A percentile compares a stretch with the other conserved stretches of the same genome.
phyloP scores from a whole-genome alignment of 2,329 filamentous ascomycete genomes.

The Hypoxylon sp. region DNA sequence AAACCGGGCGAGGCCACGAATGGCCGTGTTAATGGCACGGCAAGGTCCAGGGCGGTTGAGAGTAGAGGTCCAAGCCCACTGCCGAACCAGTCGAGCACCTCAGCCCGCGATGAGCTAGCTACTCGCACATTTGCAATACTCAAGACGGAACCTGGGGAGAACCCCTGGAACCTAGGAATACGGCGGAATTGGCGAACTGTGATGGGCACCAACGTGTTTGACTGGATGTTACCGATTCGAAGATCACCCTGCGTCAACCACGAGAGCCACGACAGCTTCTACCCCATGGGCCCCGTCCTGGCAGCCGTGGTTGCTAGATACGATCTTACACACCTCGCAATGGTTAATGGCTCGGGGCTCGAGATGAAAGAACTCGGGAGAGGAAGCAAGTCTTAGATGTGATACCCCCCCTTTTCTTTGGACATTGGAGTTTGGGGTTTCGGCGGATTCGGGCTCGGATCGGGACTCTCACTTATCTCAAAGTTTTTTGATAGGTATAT shows the following conservation, averaged over 20 bases:
- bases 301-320: slow-evolving; percentile 66
- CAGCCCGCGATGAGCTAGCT: slow-evolving; percentile 63
- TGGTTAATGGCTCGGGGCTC: slow-evolving; percentile 46
- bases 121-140: slow-evolving; percentile 84
- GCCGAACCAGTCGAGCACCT: slow-evolving; percentile 31
- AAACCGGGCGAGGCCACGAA: slow-evolving; percentile 45
- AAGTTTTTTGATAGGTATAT: slow-evolving; percentile 11
- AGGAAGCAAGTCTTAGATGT: slow-evolving; percentile 31
- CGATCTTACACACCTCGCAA: slow-evolving; percentile 51
- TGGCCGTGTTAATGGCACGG: slow-evolving; percentile 34
- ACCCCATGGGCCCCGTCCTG: slow-evolving; percentile 75
- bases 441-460: slow-evolving; percentile 14
- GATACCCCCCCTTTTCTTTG: slow-evolving; percentile 48
- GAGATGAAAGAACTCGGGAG: slow-evolving; percentile 53
- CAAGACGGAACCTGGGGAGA: slow-evolving; percentile 79
- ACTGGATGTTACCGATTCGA: slow-evolving; percentile 86
- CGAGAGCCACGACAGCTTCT: slow-evolving; percentile 76
- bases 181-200: slow-evolving; percentile 82
- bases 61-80: slow-evolving; percentile 28
- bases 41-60: slow-evolving; percentile 10
- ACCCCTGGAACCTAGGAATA: slow-evolving; percentile 85
- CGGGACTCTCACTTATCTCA: slow-evolving; percentile 4
- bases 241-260: slow-evolving; percentile 82
- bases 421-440: slow-evolving; percentile 40
- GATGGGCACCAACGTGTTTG: slow-evolving; percentile 78